A percentile compares a stretch with the other conserved stretches of the same genome.
Conservation (phyloP, 495 filamentous ascomycete genomes). For the Neurospora tetrasperma region DNA sequence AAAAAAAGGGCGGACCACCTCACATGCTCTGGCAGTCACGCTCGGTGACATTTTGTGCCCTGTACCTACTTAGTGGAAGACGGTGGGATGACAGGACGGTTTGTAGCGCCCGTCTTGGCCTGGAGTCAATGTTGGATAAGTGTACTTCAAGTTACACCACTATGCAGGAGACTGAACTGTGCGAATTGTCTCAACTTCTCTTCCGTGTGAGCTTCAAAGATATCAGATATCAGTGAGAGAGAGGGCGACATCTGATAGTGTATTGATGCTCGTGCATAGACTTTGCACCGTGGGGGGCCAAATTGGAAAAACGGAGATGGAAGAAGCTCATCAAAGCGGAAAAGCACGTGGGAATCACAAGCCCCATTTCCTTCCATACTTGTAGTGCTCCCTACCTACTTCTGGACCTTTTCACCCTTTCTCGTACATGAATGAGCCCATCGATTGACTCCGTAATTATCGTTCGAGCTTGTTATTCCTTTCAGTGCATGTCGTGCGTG, state of each 20-base stretch:
- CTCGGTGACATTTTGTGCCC: background rate
- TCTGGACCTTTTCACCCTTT: background rate
- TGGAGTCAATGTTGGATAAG: background rate
- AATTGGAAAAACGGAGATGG: background rate
- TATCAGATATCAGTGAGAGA: background rate
- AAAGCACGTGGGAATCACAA: background rate
- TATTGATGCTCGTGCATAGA: background rate
- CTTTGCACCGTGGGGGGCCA: background rate
- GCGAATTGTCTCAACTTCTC: background rate
- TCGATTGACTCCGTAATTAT: background rate
- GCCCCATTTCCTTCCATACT: background rate
- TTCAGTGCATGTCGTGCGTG: background rate
- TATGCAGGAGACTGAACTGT: background rate
- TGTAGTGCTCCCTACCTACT: too few species aligned
- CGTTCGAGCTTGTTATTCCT: background rate
- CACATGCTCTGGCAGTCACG: background rate
- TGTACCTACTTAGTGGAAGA: background rate
- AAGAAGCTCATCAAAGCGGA: background rate
- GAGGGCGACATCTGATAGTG: background rate
- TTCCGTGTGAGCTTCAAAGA: background rate
- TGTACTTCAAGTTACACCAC: too few species aligned
- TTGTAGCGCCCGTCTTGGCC: background rate
- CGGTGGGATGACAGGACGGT: background rate
- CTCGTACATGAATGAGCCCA: background rate
- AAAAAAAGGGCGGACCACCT: background rate